A percentile compares a stretch with the other conserved stretches of the same genome.
These are phyloP conservation scores for Solanum etuberosum DNA, from an alignment of 257 asterid species.

Conservation along the genomic window DNA sequence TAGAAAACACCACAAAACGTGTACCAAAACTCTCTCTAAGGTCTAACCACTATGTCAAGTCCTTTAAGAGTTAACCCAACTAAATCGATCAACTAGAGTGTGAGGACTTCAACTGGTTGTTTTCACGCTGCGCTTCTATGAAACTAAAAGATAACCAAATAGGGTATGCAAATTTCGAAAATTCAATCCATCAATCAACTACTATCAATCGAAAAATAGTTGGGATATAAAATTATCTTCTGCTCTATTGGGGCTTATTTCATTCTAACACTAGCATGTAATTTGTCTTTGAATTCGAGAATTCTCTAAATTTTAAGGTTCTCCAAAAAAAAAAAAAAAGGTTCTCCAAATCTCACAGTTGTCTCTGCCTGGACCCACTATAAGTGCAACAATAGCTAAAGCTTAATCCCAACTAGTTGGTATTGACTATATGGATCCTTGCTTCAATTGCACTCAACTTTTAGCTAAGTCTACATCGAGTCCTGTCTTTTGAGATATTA, in stretches of 20 bases:
- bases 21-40: neutral
- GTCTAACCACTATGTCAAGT: neutral
- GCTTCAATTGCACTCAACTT: neutral
- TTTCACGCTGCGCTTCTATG: neutral
- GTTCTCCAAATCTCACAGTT: neutral
- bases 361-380: neutral
- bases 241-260: neutral
- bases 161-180: neutral
- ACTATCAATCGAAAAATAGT: neutral
- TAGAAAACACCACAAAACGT: neutral
- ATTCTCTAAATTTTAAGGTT: neutral
- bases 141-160: neutral
- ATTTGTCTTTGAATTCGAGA: neutral
- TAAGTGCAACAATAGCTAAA: neutral
- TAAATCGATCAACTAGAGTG: neutral
- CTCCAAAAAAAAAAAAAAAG: neutral
- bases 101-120: neutral
- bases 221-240: neutral
- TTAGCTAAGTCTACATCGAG: neutral
- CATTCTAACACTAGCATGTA: neutral
- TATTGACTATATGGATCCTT: neutral
- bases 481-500: neutral
- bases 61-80: neutral
- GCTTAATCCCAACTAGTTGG: neutral
- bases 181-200: neutral